Base-by-base conservation (phyloP, 2,329 filamentous ascomycete species). In the Nigrograna mackinnonii region DNA sequence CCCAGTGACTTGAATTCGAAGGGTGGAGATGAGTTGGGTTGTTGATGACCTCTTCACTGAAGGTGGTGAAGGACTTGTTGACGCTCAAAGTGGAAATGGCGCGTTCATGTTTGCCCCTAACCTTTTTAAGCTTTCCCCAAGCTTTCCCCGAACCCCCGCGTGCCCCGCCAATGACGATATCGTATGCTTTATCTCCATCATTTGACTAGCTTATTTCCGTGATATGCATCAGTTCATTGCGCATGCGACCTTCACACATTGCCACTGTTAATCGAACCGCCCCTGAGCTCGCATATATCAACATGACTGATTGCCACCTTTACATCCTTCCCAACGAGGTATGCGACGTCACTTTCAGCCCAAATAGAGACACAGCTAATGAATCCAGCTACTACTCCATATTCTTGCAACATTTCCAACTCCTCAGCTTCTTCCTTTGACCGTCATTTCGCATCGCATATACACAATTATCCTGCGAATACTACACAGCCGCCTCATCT, bases 391-490 rank as follows among this genome's bases (percentile, higher is more conserved):
- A 26, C 67, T 78, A 26, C 59, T 76, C 31, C 64, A 69, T 35
- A 61, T 76, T 45, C 64, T 78, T 39, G 58, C 58, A 21, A 58
- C 65, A 9, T 60, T 75, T 36, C 57, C 69, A 6, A 75, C 73
- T 1, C 62, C 60, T 18, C 57, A 68, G 37, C 62, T 78, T 13
- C 59, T 89, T 20, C 74, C 75, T 12, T 58, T 87, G 41, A 76
- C 82, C 31, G 59, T 75, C 34, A 74, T 85, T 41, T 87, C 79
- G 40, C 82, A 76, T 21, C 83, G 80, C 28, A 80, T 90, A 55
- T 78, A 86, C 62, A 79, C 75, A 30, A 60, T 87, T 30, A 76
- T 86, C 43, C 68, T 84, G 4, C 79, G 81, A 19, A 78, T 89
- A 33, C 68, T 90, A 6, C 80, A 87, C 49, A 76, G 79, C 36